A percentile compares a stretch with the other conserved stretches of the same genome.
phyloP scores from a whole-genome alignment of 768 basidiomycete genomes.

The Psilocybe sp. region DNA sequence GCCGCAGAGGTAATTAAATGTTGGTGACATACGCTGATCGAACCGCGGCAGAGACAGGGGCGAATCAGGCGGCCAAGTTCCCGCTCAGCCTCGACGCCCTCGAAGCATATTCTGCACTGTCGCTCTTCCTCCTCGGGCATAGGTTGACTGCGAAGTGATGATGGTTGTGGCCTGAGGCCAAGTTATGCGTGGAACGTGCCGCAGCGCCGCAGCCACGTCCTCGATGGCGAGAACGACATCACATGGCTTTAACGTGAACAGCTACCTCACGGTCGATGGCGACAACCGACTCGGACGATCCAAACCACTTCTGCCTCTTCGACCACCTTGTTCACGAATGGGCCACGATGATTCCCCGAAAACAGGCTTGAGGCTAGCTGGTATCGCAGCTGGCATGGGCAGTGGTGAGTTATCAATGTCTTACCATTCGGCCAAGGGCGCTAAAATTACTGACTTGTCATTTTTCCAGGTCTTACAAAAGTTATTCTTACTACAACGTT shows the following conservation, averaged over 20 bases:
- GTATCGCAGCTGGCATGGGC: constrained; percentile 56
- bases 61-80: constrained; percentile 76
- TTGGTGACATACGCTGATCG: constrained; percentile 50
- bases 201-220: neutral
- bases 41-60: constrained; percentile 78
- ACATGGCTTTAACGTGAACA: neutral
- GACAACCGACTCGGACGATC: neutral
- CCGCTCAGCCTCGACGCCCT: constrained; percentile 56
- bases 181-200: neutral
- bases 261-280: neutral
- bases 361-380: constrained; percentile 47
- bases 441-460: constrained; percentile 2
- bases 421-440: neutral
- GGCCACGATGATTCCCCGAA: constrained; percentile 24
- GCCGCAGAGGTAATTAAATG: neutral
- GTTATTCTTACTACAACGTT: constrained; percentile 22
- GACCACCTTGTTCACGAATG: constrained; percentile 21
- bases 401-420: constrained; percentile 42
- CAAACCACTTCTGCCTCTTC: neutral
- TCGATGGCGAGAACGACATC: no score
- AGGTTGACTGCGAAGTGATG: neutral
- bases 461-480: constrained; percentile 46
- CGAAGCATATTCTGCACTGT: constrained; percentile 85
- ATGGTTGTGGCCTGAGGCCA: neutral
- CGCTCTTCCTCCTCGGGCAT: constrained; percentile 26